Percentiles rank a stretch among this genome's conserved stretches.
Evolutionary conservation across 2,329 filamentous ascomycete species (phyloP).

Genomic region (Pestalotiopsis sp.): DNA sequence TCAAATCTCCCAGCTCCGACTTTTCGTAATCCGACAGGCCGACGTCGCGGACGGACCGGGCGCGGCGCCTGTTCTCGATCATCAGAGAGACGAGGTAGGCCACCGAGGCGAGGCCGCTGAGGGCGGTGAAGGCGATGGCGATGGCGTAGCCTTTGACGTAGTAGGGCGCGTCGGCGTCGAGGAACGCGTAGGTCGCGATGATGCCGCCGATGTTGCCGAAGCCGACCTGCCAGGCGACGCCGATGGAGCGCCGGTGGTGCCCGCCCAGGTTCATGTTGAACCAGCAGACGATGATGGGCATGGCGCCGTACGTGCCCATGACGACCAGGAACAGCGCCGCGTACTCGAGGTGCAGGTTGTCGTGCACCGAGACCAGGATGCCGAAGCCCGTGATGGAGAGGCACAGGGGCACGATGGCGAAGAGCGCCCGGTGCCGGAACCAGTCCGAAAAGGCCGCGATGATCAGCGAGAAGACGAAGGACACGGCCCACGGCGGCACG

Average conservation of each 20-base stretch:
- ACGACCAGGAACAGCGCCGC: slow-evolving; percentile 80
- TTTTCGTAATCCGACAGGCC: slow-evolving; percentile 62
- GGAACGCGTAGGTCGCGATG: slow-evolving; percentile 72
- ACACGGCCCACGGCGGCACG: slow-evolving; percentile 63
- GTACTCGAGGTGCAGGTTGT: slow-evolving; percentile 70
- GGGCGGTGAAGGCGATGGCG: slow-evolving; percentile 70
- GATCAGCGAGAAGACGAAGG: slow-evolving; percentile 78
- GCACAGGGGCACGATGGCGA: slow-evolving; percentile 68
- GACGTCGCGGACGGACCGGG: slow-evolving; percentile 45
- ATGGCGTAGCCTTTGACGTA: slow-evolving; percentile 78
- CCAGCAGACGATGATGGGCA: slow-evolving; percentile 86
- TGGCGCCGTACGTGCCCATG: slow-evolving; percentile 80
- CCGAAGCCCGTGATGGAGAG: slow-evolving; percentile 74
- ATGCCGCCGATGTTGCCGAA: slow-evolving; percentile 83
- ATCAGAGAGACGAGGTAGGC: slow-evolving; percentile 62
- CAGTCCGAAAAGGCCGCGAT: slow-evolving; percentile 74
- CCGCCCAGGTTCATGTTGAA: slow-evolving; percentile 79
- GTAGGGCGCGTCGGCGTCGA: slow-evolving; percentile 65
- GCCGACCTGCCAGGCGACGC: slow-evolving; percentile 75
- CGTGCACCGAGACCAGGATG: slow-evolving; percentile 72
- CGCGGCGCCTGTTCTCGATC: slow-evolving; percentile 62
- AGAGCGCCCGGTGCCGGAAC: slow-evolving; percentile 72
- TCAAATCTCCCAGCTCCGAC: slow-evolving; percentile 57
- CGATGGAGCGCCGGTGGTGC: slow-evolving; percentile 69
- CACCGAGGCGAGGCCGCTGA: slow-evolving; percentile 64